Base-by-base conservation (phyloP, 345 rosid genomes). In the Eucalyptus polyanthemos region DNA sequence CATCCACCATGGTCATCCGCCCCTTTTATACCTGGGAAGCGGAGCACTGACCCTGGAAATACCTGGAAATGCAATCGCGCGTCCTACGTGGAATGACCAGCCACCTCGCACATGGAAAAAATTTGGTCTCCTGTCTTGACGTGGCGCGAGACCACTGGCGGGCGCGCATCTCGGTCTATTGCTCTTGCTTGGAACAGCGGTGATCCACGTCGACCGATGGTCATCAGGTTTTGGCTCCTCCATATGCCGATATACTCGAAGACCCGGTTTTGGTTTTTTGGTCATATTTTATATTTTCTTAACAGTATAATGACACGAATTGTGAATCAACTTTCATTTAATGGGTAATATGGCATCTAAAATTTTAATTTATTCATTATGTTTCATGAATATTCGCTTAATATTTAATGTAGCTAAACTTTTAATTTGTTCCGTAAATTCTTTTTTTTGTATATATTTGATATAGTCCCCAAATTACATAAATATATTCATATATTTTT, bases 271-370 rank as follows among this genome's bases (percentile, higher is more conserved):
- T 37, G 15, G 13, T 76, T 11, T 34, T 12, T 10, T 10, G 47
- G 47, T 21, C 83, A 22, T 76, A 40, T 76, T 37, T 72, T 21
- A 72, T 34, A n/a, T 65, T 65, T n/a, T 62, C 16, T 53, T 53
- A 53, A 53, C 58, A 58, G 67, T 13, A 13, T 12, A 27, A 27
- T 60, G 16, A 3, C 14, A 60, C n/a, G 6, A 60, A 12, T 60
- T 53, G 56, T 53, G 56, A 25, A 25, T 60, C 31, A 60, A 5
- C 15, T 25, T 60, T 60, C 4, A 60, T 8, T 12, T 27, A 60
- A 60, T 1, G n/a, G 29, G n/a, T 6, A 58, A 25, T 0, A 7
- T 4, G 19, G 9, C 16, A 7, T 7, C 5, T 62, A 0, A 29
- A 29, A 1, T 4, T 29, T 62, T 4, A 2, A 53, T 53, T 21